Evolutionary conservation across 1,284 basidiomycete genomes (phyloP), one percentile per base, ranked within the genome.

Genomic region (Wallemia mellicola): DNA sequence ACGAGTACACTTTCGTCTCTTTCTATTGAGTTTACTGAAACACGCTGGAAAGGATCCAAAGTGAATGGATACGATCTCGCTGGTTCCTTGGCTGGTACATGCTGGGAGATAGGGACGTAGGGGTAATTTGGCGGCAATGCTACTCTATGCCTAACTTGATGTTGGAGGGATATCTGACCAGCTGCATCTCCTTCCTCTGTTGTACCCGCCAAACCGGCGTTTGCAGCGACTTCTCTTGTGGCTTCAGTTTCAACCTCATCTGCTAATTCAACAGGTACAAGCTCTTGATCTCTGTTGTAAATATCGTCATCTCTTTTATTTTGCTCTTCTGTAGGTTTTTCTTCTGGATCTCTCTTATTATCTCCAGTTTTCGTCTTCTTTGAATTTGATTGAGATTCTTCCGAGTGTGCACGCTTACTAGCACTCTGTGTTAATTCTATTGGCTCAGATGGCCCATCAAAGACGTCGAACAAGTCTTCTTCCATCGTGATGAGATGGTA

Each of bases 1-100:
- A 99, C 94, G 58, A 99, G 76, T 1, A 98, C 94, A 66, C 84
- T 89, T 73, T 99, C 94, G 69, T 91, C 91, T 28, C 94, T 77
- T 71, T 99, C 88, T 61, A 99, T 98, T 59, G 87, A 91, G 64
- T 84, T 78, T 19, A 96, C 82, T 1, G 92, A 87, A 58, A 95
- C 88, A 68, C 82, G 78, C 69, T 99, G 94, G 74, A 99, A 99
- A 24, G 94, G 94, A 73, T 99, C 94, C 60, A 99, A 77, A 58
- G 81, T 83, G 74, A 99, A 99, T 63, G 88, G 87, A 76, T 96
- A 99, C 67, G 83, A 80, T 60, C 87, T 78, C 33, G 82, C 89
- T 0, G 92, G 89, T 66, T 92, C 89, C 60, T 82, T 77, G 27
- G 85, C 83, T 26, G 91, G 84, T n/a, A 86, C 77, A 70, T 99